A percentile compares a stretch with the other conserved stretches of the same genome.
Evolutionary conservation across 768 basidiomycete genomes (phyloP).

Genomic region (Pseudohyphozyma bogoriensis): DNA sequence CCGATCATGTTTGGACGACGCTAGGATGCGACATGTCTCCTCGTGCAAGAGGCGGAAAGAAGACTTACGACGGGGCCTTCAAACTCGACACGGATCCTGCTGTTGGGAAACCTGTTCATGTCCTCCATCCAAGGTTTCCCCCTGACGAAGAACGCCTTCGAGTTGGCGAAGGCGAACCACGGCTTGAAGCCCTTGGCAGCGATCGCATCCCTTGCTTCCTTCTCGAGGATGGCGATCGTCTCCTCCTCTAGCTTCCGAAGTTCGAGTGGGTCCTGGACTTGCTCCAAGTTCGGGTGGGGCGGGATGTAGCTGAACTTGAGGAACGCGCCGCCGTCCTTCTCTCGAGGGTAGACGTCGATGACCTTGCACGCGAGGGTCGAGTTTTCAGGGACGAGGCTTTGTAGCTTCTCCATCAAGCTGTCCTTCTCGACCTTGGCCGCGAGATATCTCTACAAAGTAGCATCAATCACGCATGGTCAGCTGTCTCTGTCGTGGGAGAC

Average conservation of each 20-base stretch:
- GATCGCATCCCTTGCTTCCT: conserved; percentile 2
- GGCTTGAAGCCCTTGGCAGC: not conserved
- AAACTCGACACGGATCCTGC: conserved; percentile 63
- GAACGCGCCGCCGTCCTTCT: conserved; percentile 79
- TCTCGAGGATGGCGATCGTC: not conserved
- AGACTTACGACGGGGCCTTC: conserved; percentile 81
- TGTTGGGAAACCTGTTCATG: conserved; percentile 68
- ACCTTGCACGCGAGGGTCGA: conserved; percentile 52
- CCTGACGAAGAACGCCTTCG: conserved; percentile 49
- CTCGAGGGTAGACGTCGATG: conserved; percentile 48
- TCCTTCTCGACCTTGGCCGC: conserved; percentile 55
- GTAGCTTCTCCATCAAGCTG: conserved; percentile 47
- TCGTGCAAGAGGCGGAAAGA: conserved; percentile 40
- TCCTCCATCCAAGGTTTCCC: conserved; percentile 84
- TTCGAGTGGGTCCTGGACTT: not conserved
- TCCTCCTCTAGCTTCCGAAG: conserved; percentile 37
- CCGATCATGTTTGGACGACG: too few species aligned
- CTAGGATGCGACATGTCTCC: too few species aligned
- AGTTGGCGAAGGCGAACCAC: conserved; percentile 43
- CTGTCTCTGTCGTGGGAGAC: conserved; percentile 5
- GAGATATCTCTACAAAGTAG: conserved; percentile 44
- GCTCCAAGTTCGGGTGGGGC: not conserved
- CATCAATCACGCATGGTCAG: conserved; percentile 11
- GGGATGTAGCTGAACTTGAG: conserved; percentile 57
- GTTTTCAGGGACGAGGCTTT: conserved; percentile 46